phyloP scores from a whole-genome alignment of 2,329 filamentous ascomycete genomes.

The Geosmithia putterillii region DNA sequence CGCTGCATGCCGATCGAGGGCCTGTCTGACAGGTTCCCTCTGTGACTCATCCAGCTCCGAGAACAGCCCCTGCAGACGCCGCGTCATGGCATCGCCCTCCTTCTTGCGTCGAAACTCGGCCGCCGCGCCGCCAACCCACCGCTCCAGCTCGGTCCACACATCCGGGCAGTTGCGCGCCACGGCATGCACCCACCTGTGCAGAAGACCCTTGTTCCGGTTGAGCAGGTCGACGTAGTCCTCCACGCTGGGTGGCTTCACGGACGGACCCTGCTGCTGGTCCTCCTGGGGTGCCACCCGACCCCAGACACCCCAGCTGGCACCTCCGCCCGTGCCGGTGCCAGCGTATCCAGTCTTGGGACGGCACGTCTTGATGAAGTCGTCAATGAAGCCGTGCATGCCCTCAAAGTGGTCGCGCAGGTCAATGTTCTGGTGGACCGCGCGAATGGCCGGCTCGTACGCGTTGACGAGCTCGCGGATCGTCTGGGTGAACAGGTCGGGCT shows the following conservation, averaged over 20 bases:
- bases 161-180: slow-evolving; percentile 56
- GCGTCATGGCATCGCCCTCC: slow-evolving; percentile 16
- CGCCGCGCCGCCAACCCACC: slow-evolving; percentile 47
- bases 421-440: slow-evolving; percentile 56
- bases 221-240: slow-evolving; percentile 61
- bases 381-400: slow-evolving; percentile 55
- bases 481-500: slow-evolving; percentile 62
- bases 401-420: slow-evolving; percentile 58
- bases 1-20: slow-evolving; percentile 32
- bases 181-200: slow-evolving; percentile 62
- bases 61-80: slow-evolving; percentile 27
- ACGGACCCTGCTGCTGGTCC: not conserved
- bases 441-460: slow-evolving; percentile 65
- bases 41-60: slow-evolving; percentile 24
- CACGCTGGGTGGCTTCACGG: slow-evolving; percentile 39
- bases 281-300: no score
- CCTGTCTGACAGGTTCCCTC: slow-evolving; percentile 28
- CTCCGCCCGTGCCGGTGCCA: slow-evolving; percentile 2
- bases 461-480: slow-evolving; percentile 51
- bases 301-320: slow-evolving; percentile 9
- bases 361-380: slow-evolving; percentile 54
- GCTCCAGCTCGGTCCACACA: slow-evolving; percentile 45
- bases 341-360: slow-evolving; percentile 24
- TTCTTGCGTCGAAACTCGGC: slow-evolving; percentile 34
- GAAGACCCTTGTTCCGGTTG: slow-evolving; percentile 46